phyloP scores from a whole-genome alignment of 768 basidiomycete species.

The Lentinus brumalis region DNA sequence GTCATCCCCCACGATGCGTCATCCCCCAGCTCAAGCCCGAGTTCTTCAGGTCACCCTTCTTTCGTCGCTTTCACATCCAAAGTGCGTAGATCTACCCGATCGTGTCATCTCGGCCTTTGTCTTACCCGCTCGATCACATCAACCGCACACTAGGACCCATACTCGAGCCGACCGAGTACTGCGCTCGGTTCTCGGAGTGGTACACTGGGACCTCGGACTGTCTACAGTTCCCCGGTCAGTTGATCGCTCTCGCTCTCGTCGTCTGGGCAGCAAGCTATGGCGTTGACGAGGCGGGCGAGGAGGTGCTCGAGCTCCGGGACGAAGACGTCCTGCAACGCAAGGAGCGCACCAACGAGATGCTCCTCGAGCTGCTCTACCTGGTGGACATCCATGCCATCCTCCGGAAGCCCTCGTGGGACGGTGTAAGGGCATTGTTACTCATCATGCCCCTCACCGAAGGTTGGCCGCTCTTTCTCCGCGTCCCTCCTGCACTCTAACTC shows the following conservation, averaged over 20 bases:
- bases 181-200: constrained; percentile 69
- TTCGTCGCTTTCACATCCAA: constrained; percentile 81
- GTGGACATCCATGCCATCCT: constrained; percentile 81
- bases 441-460: constrained; percentile 85
- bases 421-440: constrained; percentile 76
- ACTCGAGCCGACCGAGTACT: constrained; percentile 79
- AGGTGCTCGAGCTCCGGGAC: constrained; percentile 40
- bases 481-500: constrained; percentile 3
- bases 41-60: constrained; percentile 87
- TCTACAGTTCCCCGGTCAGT: constrained; percentile 71
- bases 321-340: constrained; percentile 46
- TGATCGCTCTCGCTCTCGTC: constrained; percentile 79
- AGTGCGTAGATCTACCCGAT: constrained; percentile 48
- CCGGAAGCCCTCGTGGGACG: constrained; percentile 84
- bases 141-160: constrained; percentile 65
- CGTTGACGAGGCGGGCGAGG: constrained; percentile 74
- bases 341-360: constrained; percentile 65
- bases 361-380: constrained; percentile 74
- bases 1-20: constrained; percentile 45
- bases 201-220: constrained; percentile 55
- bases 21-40: constrained; percentile 75
- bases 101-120: constrained; percentile 4
- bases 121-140: constrained; percentile 1
- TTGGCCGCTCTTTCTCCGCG: constrained; percentile 35
- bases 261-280: constrained; percentile 92